These are phyloP conservation scores for Neoconidiobolus thromboides DNA, from an alignment of 371 early-diverging fungal genomes.

Conservation along the genomic window DNA sequence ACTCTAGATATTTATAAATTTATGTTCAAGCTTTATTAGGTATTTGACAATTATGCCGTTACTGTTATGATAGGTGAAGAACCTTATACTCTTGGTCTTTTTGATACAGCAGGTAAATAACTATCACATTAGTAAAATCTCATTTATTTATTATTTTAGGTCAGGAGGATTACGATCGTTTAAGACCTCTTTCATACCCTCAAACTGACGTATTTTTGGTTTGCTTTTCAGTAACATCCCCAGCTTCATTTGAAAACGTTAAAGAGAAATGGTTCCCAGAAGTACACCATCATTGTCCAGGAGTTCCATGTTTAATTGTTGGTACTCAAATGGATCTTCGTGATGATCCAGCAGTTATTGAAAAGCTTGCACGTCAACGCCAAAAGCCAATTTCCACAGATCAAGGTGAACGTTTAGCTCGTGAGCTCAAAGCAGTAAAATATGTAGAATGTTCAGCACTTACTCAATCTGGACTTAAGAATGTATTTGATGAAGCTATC, in stretches of 20 bases:
- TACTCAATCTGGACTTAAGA: slow-evolving; percentile 88
- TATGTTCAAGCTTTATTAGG: slow-evolving; percentile 20
- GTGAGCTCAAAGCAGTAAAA: slow-evolving; percentile 81
- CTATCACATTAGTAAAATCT: too few species aligned
- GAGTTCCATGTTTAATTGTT: slow-evolving; percentile 89
- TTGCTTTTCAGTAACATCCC: slow-evolving; percentile 89
- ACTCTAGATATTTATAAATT: too few species aligned
- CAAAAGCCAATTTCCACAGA: slow-evolving; percentile 68
- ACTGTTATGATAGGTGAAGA: slow-evolving; percentile 95
- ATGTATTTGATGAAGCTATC: slow-evolving; percentile 97
- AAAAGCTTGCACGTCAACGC: slow-evolving; percentile 61
- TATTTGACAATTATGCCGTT: slow-evolving; percentile 98
- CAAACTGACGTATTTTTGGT: slow-evolving; percentile 88
- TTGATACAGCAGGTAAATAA: slow-evolving; percentile 84
- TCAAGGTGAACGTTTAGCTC: slow-evolving; percentile 68
- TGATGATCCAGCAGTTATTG: slow-evolving; percentile 62
- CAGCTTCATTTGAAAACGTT: slow-evolving; percentile 84
- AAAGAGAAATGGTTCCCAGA: slow-evolving; percentile 79
- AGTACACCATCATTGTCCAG: slow-evolving; percentile 93
- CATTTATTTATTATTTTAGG: slow-evolving; percentile 17
- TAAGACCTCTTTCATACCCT: slow-evolving; percentile 89
- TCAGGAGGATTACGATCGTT: slow-evolving; percentile 95
- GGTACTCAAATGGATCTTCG: slow-evolving; percentile 93
- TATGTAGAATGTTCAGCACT: slow-evolving; percentile 96
- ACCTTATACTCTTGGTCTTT: slow-evolving; percentile 77